Base-by-base conservation (phyloP, 352 stramenopile genomes). In the Globisporangium sylvaticum region DNA sequence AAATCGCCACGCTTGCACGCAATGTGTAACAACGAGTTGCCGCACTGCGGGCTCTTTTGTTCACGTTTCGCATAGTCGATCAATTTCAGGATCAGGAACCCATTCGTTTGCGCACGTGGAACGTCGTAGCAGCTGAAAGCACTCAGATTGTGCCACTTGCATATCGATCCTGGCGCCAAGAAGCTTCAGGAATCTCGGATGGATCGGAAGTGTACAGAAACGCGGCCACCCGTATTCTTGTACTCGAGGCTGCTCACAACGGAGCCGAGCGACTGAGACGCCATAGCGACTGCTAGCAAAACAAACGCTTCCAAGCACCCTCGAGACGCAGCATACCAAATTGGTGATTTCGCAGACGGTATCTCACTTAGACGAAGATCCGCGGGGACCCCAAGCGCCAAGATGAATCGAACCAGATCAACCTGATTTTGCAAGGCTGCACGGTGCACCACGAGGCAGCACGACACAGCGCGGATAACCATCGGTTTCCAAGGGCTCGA, bases 101-200 rank as follows among this genome's bases (percentile, higher is more conserved):
- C 65, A 31, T 69, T 72, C 5, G 68, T 82, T 2, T 80, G 71
- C 12, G 54, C 54, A 57, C 64, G 73, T 3, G 73, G 67, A 0
- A 82, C 18, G 31, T 71, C 73, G 62, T 81, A 81, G 55, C 82
- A 89, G 27, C 80, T 81, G 50, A 90, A 84, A 0, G 74, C 70
- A 52, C 73, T 71, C 34, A 90, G 48, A 29, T 87, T 88, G 56
- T 84, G 78, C 82, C 82, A 90, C 25, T 66, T 79, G 56, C 82
- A 87, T 0, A 42, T 68, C 8, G 76, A 70, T 29, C 62, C 67
- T 20, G 64, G 61, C 14, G 66, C 64, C 6, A 69, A 58, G 54
- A 59, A 71, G 55, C 73, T 79, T 18, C 22, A 68, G 6, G 76
- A 80, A 18, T 64, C 57, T 24, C 27, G 10, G 3, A 80, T 78